Evolutionary conservation across 2,329 filamentous ascomycete genomes (phyloP), one percentile per base, ranked within the genome.

Genomic region (Metarhizium album): DNA sequence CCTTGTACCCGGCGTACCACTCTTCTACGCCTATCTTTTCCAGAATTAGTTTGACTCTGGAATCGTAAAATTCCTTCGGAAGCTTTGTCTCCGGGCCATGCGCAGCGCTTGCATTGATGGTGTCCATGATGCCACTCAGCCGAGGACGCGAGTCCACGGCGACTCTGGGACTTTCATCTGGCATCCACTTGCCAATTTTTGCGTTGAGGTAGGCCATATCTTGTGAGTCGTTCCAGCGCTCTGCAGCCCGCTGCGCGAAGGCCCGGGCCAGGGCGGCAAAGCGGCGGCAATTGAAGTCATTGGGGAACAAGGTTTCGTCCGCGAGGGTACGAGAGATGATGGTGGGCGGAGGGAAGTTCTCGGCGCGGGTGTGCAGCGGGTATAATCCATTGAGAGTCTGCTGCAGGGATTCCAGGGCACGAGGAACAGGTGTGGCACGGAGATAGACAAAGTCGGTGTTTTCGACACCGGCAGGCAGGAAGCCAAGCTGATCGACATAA

Each of bases 111-210:
- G 88, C 82, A 64, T 96, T 97, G 62, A 97, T 79, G 0, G 88
- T 93, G 69, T 98, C 93, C 86, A 95, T 89, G 60, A 98, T 85
- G 49, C 93, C 93, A 5, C 83, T 90, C 13, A 97, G 74, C 43
- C 90, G 78, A 0, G 93, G 93, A 53, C 84, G 84, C 1, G 83
- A 84, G 66, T 96, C 90, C 8, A 97, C 87, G 24, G 86, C 87
- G 8, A 96, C 83, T 38, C 76, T 75, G 11, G 78, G 78, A 29
- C 74, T 76, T 35, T 76, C 75, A 7, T 81, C 75, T 0, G 89
- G 88, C 87, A 97, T 95, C 81, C 86, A 95, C 65, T 86, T 89
- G 35, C 85, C 82, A 49, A 90, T 82, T 53, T 87, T 70, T 53
- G 79, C 83, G 59, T 86, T 90, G 23, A 96, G 71, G 64, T 95